Base-by-base conservation (phyloP, 1,284 basidiomycete species). In the Cryptococcus sp. region DNA sequence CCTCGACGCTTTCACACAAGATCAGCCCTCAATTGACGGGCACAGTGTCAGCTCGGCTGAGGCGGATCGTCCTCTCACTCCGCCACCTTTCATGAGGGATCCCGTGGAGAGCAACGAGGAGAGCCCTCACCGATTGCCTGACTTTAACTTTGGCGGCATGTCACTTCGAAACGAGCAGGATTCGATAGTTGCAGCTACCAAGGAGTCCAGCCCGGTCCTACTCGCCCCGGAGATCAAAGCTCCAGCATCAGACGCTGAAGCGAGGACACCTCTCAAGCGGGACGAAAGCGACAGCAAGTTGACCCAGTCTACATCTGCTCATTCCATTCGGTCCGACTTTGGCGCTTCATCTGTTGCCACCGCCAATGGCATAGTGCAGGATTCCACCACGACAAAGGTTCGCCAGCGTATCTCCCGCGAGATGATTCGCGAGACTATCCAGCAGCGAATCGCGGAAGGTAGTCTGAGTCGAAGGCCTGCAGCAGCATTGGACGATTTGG, bases 361-460 rank as follows among this genome's bases (percentile, higher is more conserved):
- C 25, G 17, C 43, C 35, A 38, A 47, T 11, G 60, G 55, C 55
- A 64, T 47, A n/a, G n/a, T 40, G 22, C 48, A 59, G 13, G 67
- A 63, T n/a, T 65, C 66, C 10, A 70, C 71, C 1, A 69, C 61
- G 13, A 68, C 72, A 3, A 60, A 65, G 17, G 69, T 79, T n/a
- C 64, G 78, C 30, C 77, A 77, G 60, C 63, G 78, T 25, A 78
- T 79, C 58, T 77, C 75, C 7, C 69, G 76, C 17, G 78, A 79
- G 52, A 67, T 72, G 62, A 78, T 79, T 48, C 64, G 75, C 5
- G 73, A 77, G 52, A 74, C 70, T 15, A 71, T 79, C 43, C 69
- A 75, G 51, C 70, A 75, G 58, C 67, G 74, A 10, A 66, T 74
- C 15, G 73, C 73, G 0, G 72, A 72, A 35, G 75, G 72, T 2